Base-by-base conservation (phyloP, 2,329 filamentous ascomycete genomes). In the Capronia coronata region DNA sequence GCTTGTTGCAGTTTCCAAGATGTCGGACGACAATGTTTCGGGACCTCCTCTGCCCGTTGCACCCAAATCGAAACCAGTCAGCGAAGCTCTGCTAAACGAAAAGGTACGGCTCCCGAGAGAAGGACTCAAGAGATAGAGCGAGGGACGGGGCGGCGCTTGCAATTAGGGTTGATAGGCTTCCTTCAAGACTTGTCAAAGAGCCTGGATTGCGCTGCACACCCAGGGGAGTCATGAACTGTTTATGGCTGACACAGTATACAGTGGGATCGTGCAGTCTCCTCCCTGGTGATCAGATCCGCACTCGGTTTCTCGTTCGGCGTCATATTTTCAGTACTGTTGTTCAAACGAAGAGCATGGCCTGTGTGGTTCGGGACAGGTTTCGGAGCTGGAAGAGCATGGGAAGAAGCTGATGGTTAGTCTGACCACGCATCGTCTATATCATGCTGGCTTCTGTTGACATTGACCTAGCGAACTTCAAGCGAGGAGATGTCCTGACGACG, bases 251-350 rank as follows among this genome's bases (percentile, higher is more conserved):
- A n/a, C n/a, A n/a, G n/a, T n/a, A 37, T 40, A 34, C 62, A 98
- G 93, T 98, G 93, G 93, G 93, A 98, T 71, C 91, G 87, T 75
- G 96, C 93, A 73, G 83, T 98, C 63, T 97, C 93, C 63, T 96
- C 94, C 67, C 82, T 96, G 71, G 82, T 98, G 68, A 94, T 98
- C 77, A 90, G 94, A 72, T 97, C 91, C 59, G 84, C 87, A 49
- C 85, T 98, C 70, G 93, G 93, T 65, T 86, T 97, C 68, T 88
- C 86, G 62, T 98, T 98, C 74, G 93, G 93, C 68, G 85, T 98
- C 69, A 87, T 98, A 73, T 97, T 98, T 78, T 97, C 93, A 55
- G 90, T 98, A 55, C 85, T 98, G 51, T 75, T 98, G 48, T 98
- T 98, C 82, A 95, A 94, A 80, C 86, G 94, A 71, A 84, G 93